Percentiles rank a stretch among this genome's conserved stretches.
phyloP scores from a whole-genome alignment of 352 stramenopile species.

The Globisporangium paddicum region DNA sequence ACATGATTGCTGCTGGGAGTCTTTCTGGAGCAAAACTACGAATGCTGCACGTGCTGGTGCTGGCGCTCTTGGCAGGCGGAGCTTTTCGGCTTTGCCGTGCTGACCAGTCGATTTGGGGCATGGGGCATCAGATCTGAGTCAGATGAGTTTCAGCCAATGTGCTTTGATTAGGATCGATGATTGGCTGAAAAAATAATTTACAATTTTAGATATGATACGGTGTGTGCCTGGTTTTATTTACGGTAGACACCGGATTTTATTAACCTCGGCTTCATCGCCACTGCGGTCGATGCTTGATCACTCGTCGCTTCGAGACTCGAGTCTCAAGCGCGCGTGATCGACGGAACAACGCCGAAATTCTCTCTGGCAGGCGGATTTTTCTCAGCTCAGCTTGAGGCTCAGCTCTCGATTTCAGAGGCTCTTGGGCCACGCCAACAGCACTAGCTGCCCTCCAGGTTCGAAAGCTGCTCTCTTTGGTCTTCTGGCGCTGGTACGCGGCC shows the following conservation, averaged over 20 bases:
- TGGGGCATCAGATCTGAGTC: background rate
- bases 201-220: too few species aligned
- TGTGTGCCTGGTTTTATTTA: too few species aligned
- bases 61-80: background rate
- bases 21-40: conserved; percentile 50
- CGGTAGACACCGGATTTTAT: too few species aligned
- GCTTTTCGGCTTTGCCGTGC: background rate
- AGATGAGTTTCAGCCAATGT: background rate
- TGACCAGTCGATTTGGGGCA: background rate
- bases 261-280: background rate
- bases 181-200: too few species aligned
- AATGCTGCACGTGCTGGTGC: conserved; percentile 1
- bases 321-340: background rate
- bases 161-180: too few species aligned
- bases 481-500: background rate
- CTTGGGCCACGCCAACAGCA: background rate
- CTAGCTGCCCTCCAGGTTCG: background rate
- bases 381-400: background rate
- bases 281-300: background rate
- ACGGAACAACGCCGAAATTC: background rate
- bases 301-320: background rate
- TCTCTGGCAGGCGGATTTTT: background rate
- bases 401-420: background rate
- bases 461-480: background rate
- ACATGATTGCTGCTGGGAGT: conserved; percentile 45